A percentile compares a stretch with the other conserved stretches of the same genome.
These are phyloP conservation scores for Orychophragmus violaceus DNA, from an alignment of 345 rosid species.

Conservation along the genomic window DNA sequence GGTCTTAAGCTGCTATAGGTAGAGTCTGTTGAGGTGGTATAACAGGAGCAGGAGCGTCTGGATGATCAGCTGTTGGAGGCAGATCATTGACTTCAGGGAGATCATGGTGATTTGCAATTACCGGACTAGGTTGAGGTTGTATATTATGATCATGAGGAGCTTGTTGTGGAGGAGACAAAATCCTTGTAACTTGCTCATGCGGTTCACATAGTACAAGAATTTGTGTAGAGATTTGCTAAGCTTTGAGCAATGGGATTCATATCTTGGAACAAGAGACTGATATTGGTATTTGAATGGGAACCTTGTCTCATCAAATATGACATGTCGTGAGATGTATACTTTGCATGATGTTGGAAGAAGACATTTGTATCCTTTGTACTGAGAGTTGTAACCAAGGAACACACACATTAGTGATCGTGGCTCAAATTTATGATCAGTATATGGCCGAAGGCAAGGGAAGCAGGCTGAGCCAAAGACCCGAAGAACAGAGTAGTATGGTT, in stretches of 20 bases:
- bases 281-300: not conserved
- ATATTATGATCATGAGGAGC: too few species aligned
- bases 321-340: not conserved
- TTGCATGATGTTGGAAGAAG: not conserved
- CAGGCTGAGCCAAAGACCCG: not conserved
- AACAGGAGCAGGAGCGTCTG: too few species aligned
- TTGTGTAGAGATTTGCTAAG: not conserved
- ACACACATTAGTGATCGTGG: not conserved
- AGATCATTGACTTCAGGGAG: too few species aligned
- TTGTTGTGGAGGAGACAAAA: too few species aligned
- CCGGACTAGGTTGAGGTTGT: too few species aligned
- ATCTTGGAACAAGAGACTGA: not conserved
- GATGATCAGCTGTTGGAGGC: too few species aligned
- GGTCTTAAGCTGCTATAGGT: too few species aligned
- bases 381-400: not conserved
- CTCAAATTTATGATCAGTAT: not conserved
- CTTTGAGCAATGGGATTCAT: not conserved
- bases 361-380: not conserved
- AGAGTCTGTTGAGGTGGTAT: too few species aligned
- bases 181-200: too few species aligned
- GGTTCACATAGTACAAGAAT: not conserved
- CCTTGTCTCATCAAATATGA: not conserved
- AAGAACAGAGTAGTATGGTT: too few species aligned
- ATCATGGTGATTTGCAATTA: too few species aligned
- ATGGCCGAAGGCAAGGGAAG: not conserved